Evolutionary conservation across 768 basidiomycete genomes (phyloP).

Genomic region (Pholiota microspora): DNA sequence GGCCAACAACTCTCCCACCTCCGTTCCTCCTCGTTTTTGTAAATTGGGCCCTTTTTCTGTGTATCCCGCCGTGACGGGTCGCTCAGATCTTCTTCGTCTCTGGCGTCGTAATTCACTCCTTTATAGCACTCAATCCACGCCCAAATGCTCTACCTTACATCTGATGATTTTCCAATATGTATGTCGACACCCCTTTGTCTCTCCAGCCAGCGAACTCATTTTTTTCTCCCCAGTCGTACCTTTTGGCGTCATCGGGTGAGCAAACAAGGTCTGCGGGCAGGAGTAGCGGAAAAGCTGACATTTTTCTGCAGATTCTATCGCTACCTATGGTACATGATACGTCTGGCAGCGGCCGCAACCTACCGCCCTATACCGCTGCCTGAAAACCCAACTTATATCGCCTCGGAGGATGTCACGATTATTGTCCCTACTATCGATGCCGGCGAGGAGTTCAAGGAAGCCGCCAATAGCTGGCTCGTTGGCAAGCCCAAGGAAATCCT

Average conservation of each 20-base stretch:
- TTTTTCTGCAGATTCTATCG: conserved; percentile 72
- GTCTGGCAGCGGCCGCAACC: conserved; percentile 70
- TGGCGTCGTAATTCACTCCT: conserved; percentile 41
- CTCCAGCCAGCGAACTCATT: conserved; percentile 11
- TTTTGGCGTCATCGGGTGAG: conserved; percentile 85
- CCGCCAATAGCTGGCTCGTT: conserved; percentile 88
- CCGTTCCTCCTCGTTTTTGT: neutral
- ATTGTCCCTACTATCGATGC: conserved; percentile 97
- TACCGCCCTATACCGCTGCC: conserved; percentile 91
- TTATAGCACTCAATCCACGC: conserved; percentile 23
- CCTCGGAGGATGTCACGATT: conserved; percentile 92
- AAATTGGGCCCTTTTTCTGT: conserved; percentile 13
- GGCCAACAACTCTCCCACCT: too few species aligned
- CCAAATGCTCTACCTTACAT: conserved; percentile 84
- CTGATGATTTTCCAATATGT: conserved; percentile 91
- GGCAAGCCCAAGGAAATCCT: conserved; percentile 83
- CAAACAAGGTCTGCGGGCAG: neutral
- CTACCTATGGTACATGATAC: conserved; percentile 91
- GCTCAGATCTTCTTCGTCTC: conserved; percentile 26
- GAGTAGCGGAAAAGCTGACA: conserved; percentile 12
- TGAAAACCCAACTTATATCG: conserved; percentile 86
- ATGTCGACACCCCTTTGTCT: conserved; percentile 31
- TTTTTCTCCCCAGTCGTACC: conserved; percentile 66
- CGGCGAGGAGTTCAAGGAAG: conserved; percentile 93
- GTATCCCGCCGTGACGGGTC: conserved; percentile 21